Evolutionary conservation across 768 basidiomycete species (phyloP).

Genomic region (Amanita brunnescens): DNA sequence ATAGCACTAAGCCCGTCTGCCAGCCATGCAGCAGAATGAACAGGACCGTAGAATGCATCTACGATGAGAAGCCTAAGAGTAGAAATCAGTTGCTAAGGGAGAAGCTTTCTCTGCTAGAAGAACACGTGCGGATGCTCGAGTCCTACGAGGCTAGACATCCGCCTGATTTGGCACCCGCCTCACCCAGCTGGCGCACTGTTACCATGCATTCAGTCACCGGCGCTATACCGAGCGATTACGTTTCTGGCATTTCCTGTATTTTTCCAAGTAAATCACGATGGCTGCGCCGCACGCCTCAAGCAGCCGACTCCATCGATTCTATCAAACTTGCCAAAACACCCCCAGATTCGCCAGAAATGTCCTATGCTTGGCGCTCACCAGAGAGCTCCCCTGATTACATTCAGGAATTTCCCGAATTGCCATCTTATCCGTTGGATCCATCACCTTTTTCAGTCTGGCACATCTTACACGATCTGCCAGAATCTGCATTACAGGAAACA

Average conservation of each 20-base stretch:
- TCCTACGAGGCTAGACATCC: conserved; percentile 15
- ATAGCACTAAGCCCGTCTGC: conserved; percentile 48
- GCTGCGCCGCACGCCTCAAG: not conserved
- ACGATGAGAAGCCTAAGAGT: conserved; percentile 54
- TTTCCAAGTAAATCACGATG: conserved; percentile 1
- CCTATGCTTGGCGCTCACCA: not conserved
- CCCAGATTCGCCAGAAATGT: not conserved
- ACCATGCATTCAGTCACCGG: not conserved
- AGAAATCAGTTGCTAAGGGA: conserved; percentile 51
- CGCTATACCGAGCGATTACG: not conserved
- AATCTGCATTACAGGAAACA: conserved; percentile 3
- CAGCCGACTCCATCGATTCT: not conserved
- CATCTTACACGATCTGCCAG: conserved; percentile 2
- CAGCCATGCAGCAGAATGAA: conserved; percentile 47
- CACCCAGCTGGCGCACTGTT: not conserved
- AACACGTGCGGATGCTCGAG: conserved; percentile 46
- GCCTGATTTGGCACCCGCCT: not conserved
- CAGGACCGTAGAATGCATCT: conserved; percentile 42
- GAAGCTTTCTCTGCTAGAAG: conserved; percentile 44
- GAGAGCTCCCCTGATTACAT: not conserved
- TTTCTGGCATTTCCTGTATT: not conserved
- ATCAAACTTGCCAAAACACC: not conserved
- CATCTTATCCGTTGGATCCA: not conserved
- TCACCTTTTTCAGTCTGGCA: not conserved
- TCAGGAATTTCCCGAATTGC: not conserved